Evolutionary conservation across 768 basidiomycete genomes (phyloP), one percentile per base, ranked within the genome.

Genomic region (Hygrophoropsis aurantiaca): DNA sequence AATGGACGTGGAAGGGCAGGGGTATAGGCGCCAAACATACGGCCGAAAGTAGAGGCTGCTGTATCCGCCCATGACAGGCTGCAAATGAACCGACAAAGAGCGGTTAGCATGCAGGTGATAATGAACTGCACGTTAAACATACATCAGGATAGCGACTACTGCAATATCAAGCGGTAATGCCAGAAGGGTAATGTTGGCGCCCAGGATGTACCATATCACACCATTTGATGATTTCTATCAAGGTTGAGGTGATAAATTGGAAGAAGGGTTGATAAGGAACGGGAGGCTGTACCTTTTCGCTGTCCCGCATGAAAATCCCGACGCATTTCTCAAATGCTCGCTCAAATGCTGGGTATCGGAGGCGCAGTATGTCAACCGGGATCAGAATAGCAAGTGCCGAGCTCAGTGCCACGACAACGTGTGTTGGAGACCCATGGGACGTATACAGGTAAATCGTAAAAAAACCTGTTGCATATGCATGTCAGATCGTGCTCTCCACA

Each of bases 31-130:
- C 91, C 90, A 63, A 80, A 91, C 26, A 91, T 71, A n/a, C 94
- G 82, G 36, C 94, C 94, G 53, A 95, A 73, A 11, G 90, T 94
- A 9, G 94, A 95, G 5, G 94, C 94, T 15, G 92, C 84, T 1
- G 94, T 95, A 65, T 97, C 94, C 0, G 91, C 93, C 94, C 94
- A 97, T 25, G 92, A 93, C 40, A 97, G 82, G 51, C 93, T 95
- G 57, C 36, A 30, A n/a, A n/a, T n/a, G n/a, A n/a, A n/a, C n/a
- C n/a, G n/a, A n/a, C n/a, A n/a, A 1, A 16, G 18, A 24, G 43
- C 35, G 13, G 30, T 34, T 39, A 35, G 26, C 44, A 18, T 20
- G 36, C 27, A 48, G 16, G 34, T 40, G 23, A 40, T 9, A 15
- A 45, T 32, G 18, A 27, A 32, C 42, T 40, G 26, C 43, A 47